These are phyloP conservation scores for Chytriomyces sp. DNA, from an alignment of 192 early-diverging fungal genomes.

Conservation along the genomic window DNA sequence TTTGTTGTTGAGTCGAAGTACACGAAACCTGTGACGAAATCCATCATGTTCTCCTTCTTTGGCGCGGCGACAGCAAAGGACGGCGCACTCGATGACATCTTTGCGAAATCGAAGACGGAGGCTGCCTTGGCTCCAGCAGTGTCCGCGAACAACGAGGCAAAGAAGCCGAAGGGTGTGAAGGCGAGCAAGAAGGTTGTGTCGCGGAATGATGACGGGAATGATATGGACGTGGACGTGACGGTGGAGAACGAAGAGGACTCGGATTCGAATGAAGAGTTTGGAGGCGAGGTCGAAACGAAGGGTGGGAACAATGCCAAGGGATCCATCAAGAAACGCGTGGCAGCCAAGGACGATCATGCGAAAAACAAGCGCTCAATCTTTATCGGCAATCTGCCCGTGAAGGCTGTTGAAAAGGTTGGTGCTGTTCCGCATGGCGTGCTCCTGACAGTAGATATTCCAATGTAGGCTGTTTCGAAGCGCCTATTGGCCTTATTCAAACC, in stretches of 20 bases:
- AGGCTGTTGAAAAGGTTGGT: conserved; percentile 61
- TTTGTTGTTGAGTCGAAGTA: neutral
- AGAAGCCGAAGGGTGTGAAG: neutral
- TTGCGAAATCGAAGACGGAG: neutral
- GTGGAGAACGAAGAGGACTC: neutral
- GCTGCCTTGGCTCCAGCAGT: neutral
- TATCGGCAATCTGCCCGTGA: conserved; percentile 86
- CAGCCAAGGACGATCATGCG: conserved; percentile 32
- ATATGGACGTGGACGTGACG: neutral
- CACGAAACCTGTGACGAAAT: neutral
- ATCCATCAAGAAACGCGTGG: conserved; percentile 42
- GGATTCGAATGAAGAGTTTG: conserved; percentile 28
- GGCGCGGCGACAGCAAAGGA: neutral
- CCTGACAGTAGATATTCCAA: neutral
- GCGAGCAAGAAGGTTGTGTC: neutral
- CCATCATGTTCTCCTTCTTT: neutral
- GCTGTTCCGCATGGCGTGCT: conserved; percentile 26
- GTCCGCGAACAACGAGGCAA: neutral
- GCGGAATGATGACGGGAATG: neutral
- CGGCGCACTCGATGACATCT: conserved; percentile 7
- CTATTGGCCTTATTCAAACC: conserved; percentile 68
- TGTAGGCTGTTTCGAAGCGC: conserved; percentile 61
- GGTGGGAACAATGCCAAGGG: conserved; percentile 35
- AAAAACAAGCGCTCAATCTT: conserved; percentile 81
- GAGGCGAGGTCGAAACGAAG: conserved; percentile 39